These are phyloP conservation scores for Trichosporon coremiiforme DNA, from an alignment of 1,284 basidiomycete species.

Conservation along the genomic window DNA sequence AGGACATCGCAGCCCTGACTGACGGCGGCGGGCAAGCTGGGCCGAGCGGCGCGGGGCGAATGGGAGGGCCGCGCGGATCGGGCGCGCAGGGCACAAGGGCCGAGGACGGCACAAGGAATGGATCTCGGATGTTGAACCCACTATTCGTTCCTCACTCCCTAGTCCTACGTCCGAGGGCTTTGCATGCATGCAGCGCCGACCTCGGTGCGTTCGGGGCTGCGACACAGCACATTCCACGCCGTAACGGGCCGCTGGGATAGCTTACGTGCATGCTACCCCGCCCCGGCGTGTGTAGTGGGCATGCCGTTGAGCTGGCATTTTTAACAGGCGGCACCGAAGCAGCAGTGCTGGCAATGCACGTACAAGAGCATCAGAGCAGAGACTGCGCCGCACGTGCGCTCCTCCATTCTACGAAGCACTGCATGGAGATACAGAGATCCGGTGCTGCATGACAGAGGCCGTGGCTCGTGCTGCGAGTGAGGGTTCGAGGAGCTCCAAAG, in stretches of 20 bases:
- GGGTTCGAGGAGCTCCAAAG: not conserved
- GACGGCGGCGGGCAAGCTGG: too few relatives aligned
- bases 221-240: not conserved
- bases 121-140: not conserved
- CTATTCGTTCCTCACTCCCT: not conserved
- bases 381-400: too few relatives aligned
- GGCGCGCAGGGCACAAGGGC: not conserved
- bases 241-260: not conserved
- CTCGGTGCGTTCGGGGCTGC: not conserved
- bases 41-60: not conserved
- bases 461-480: too few relatives aligned
- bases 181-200: not conserved
- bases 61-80: not conserved
- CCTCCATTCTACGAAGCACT: too few relatives aligned
- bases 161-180: not conserved
- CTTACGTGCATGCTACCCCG: not conserved
- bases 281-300: not conserved
- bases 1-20: too few relatives aligned
- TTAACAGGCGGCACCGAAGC: not conserved
- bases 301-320: not conserved
- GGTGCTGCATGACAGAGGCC: too few relatives aligned
- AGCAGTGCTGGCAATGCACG: not conserved
- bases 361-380: not conserved
- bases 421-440: too few relatives aligned
- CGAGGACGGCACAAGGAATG: slow-evolving; percentile 3